Conservation (phyloP, 148 eudicot genomes). For the Chenopodium berlandieri region DNA sequence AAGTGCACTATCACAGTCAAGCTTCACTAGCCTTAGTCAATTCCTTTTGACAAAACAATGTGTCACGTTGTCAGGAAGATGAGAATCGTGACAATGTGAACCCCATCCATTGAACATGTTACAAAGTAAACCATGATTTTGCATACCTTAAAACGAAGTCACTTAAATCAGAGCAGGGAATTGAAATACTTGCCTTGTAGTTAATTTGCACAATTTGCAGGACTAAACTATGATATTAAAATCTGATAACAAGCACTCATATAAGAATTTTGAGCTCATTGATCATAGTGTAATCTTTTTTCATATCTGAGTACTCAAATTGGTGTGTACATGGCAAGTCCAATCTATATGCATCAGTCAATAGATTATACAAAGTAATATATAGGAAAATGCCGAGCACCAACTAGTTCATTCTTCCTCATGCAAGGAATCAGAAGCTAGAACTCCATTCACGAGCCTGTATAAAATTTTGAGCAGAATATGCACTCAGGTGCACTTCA, state of each 20-base stretch:
- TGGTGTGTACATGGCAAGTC: neutral
- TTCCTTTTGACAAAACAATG: neutral
- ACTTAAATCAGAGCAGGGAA: neutral
- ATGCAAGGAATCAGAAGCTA: neutral
- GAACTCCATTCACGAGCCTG: constrained; percentile 62
- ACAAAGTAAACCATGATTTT: too few species aligned
- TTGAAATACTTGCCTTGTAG: neutral
- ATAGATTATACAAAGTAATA: neutral
- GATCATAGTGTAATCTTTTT: neutral
- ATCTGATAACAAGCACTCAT: neutral
- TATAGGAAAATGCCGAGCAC: too few species aligned
- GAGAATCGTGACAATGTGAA: neutral
- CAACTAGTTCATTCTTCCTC: neutral
- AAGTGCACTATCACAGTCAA: neutral
- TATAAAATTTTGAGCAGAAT: constrained; percentile 64
- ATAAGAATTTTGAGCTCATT: neutral
- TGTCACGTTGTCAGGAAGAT: neutral
- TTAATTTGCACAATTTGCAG: neutral
- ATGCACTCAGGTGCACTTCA: constrained; percentile 43
- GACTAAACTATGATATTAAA: neutral
- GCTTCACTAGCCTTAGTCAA: neutral
- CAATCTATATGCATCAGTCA: neutral
- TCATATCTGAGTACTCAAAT: neutral
- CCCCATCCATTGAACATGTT: too few species aligned
- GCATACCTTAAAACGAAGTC: neutral